Base-by-base conservation (phyloP, 116 monocot species). In the Phalaenopsis hybrid region DNA sequence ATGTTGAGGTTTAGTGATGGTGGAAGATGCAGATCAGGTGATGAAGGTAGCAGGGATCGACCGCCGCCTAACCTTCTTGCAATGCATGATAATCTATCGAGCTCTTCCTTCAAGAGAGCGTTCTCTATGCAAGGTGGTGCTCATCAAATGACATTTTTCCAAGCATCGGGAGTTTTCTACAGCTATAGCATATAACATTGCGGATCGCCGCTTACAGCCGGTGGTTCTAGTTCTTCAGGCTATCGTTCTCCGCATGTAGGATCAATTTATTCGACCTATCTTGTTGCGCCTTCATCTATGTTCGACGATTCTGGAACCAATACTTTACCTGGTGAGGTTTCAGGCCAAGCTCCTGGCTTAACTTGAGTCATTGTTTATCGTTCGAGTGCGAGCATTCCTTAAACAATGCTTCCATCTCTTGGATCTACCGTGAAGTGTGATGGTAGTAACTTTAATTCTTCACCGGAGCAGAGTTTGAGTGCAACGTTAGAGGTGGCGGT, bases 271-370 rank as follows among this genome's bases (percentile, higher is more conserved):
- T 95, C 17, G 93, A 28, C 37, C 98, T 74, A 83, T 98, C 98
- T 83, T 98, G 98, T 52, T 98, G 98, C 18, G 98, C 94, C 91
- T 98, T 98, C 93, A 98, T 93, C 79, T 98, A 95, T 43, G 98
- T 98, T 10, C 98, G 93, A 8, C 95, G 89, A 81, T 98, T 98
- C 85, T 98, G 98, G 87, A 98, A 98, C 98, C 98, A 98, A 85
- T 95, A 98, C 87, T 98, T 98, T 81, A 98, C 95, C 78, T 98
- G 98, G 23, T 95, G 89, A 8, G 98, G 98, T 34, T 93, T 94
- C 51, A 98, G 92, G 7, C 98, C 95, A 45, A 98, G 92, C 13
- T 98, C 98, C 63, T 93, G 95, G 92, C 98, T 98, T 17, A 98
- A 89, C 84, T 86, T 89, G 88, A 95, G 33, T 79, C 95, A 80